These are phyloP conservation scores for Nemania bipapillata DNA, from an alignment of 2,329 filamentous ascomycete species.

Conservation along the genomic window DNA sequence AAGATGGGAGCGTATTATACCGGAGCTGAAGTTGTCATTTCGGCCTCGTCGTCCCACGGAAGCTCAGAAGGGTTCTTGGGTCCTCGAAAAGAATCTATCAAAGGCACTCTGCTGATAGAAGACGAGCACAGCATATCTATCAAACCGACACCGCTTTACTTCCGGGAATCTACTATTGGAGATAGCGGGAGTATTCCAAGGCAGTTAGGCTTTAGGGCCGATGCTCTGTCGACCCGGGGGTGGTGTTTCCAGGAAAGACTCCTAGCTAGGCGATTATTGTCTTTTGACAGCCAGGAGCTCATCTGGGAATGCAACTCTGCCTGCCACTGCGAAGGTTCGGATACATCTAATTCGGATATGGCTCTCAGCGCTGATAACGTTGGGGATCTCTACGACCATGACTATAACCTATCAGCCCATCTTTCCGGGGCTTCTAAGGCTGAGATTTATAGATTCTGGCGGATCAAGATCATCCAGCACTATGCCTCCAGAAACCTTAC, in stretches of 20 bases:
- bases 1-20: constrained; percentile 3
- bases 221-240: background rate
- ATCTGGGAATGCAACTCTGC: constrained; percentile 9
- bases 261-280: background rate
- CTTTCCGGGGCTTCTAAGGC: constrained; percentile 2
- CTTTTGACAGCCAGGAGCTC: constrained; percentile 4
- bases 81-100: background rate
- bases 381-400: background rate
- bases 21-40: background rate
- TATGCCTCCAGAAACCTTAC: constrained; percentile 7
- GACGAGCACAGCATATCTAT: background rate
- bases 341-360: constrained; percentile 1
- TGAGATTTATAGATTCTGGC: background rate
- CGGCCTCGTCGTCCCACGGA: background rate
- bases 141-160: background rate
- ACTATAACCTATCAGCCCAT: constrained; percentile 4
- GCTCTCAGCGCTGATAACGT: background rate
- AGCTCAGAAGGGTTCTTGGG: constrained; percentile 1
- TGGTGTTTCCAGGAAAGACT: constrained; percentile 7
- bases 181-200: constrained; percentile 5
- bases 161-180: constrained; percentile 1
- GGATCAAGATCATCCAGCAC: constrained; percentile 3
- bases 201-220: background rate
- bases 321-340: constrained; percentile 7
- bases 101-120: background rate